A percentile compares a stretch with the other conserved stretches of the same genome.
Evolutionary conservation across 371 early-diverging fungal genomes (phyloP).

Genomic region (Lichtheimia hyalospora): DNA sequence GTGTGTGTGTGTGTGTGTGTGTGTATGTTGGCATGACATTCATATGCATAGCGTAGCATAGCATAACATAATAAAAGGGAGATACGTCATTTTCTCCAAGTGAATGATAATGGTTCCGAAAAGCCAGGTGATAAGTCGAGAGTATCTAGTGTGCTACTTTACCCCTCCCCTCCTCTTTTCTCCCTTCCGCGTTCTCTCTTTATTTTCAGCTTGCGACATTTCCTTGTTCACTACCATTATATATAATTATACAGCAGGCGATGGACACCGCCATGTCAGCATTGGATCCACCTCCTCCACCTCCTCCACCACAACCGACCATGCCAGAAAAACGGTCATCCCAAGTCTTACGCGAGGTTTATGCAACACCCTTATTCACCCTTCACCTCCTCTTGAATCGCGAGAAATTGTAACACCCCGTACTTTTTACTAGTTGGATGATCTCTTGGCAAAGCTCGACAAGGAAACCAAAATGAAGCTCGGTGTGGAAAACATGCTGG

Average conservation of each 20-base stretch:
- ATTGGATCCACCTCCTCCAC: constrained; percentile 11
- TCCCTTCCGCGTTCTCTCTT: too few species aligned
- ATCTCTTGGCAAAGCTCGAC: constrained; percentile 25
- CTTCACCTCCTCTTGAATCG: background rate
- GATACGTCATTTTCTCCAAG: too few species aligned
- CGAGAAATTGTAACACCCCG: background rate
- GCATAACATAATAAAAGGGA: too few species aligned
- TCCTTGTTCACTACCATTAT: too few species aligned
- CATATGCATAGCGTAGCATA: too few species aligned
- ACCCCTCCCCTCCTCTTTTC: too few species aligned
- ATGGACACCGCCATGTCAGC: constrained; percentile 17
- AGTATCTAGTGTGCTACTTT: too few species aligned
- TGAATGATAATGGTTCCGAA: too few species aligned
- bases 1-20: too few species aligned
- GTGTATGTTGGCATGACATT: too few species aligned
- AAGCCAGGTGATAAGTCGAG: too few species aligned
- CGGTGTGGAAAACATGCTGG: constrained; percentile 50
- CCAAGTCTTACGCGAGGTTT: constrained; percentile 18
- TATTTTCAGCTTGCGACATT: too few species aligned
- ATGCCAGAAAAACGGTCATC: constrained; percentile 8
- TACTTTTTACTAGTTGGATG: constrained; percentile 21
- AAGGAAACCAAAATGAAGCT: constrained; percentile 42
- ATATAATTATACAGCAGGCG: background rate
- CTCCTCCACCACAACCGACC: constrained; percentile 18
- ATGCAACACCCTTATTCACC: constrained; percentile 2